A percentile compares a stretch with the other conserved stretches of the same genome.
Evolutionary conservation across 345 rosid species (phyloP).

Genomic region (Gossypium longicalyx): DNA sequence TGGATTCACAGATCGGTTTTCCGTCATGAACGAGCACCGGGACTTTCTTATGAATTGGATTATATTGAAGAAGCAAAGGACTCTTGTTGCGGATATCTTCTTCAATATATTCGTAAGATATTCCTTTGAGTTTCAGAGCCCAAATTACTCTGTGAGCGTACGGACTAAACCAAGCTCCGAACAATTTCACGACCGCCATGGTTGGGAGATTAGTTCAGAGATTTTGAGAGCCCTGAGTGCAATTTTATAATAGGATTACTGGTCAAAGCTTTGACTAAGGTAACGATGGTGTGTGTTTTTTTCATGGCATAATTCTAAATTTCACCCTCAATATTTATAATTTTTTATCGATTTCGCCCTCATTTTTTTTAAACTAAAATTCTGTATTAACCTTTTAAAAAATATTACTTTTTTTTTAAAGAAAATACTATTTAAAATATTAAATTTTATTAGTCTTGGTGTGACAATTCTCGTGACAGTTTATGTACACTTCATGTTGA

Average conservation of each 20-base stretch:
- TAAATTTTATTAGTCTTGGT: too few relatives aligned
- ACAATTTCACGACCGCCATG: conserved; percentile 28
- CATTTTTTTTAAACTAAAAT: too few relatives aligned
- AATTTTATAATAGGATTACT: background rate
- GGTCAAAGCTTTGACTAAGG: too few relatives aligned
- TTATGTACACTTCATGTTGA: too few relatives aligned
- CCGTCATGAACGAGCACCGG: conserved; percentile 36
- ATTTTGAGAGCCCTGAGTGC: background rate
- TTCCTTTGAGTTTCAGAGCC: conserved; percentile 32
- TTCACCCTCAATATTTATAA: too few relatives aligned
- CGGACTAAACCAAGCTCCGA: conserved; percentile 27
- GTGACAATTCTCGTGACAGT: too few relatives aligned
- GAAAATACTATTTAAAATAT: too few relatives aligned
- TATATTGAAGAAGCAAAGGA: conserved; percentile 22
- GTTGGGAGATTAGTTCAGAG: background rate
- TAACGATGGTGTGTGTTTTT: too few relatives aligned
- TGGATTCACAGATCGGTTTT: conserved; percentile 32
- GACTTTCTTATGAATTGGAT: conserved; percentile 29
- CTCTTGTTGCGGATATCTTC: conserved; percentile 36
- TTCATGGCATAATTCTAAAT: too few relatives aligned
- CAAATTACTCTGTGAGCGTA: conserved; percentile 25
- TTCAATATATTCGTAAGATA: conserved; percentile 24
- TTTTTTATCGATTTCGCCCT: too few relatives aligned
- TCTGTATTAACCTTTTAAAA: too few relatives aligned
- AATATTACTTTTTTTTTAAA: too few relatives aligned